Evolutionary conservation across 495 filamentous ascomycete species (phyloP).

Genomic region (Bacidia rubella): DNA sequence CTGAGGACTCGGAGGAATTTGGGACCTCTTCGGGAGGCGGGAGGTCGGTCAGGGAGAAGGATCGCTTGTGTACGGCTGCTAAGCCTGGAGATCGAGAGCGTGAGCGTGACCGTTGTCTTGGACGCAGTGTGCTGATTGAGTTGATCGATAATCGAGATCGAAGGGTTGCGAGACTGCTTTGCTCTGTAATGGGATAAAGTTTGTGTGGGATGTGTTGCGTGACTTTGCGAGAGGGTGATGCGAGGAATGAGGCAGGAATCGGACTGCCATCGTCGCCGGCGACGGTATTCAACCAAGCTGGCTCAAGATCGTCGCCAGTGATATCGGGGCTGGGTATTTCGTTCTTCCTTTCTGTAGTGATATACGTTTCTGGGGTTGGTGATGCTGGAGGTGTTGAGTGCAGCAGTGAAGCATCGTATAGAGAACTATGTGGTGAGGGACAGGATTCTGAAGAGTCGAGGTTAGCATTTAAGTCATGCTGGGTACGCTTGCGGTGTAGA

Average conservation of each 20-base stretch:
- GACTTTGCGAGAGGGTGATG: not conserved
- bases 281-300: conserved; percentile 9
- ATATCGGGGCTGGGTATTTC: not conserved
- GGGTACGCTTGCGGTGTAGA: conserved; percentile 12
- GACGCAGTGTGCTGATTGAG: not conserved
- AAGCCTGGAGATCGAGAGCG: conserved; percentile 10
- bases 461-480: conserved; percentile 14
- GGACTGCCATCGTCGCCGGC: conserved; percentile 6
- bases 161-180: conserved; percentile 12
- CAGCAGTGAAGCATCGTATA: conserved; percentile 30
- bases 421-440: conserved; percentile 29
- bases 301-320: not conserved
- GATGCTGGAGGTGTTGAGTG: conserved; percentile 16
- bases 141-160: conserved; percentile 4
- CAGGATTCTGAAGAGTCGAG: conserved; percentile 25
- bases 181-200: conserved; percentile 14
- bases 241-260: conserved; percentile 13
- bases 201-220: conserved; percentile 8
- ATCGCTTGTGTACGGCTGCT: conserved; percentile 11
- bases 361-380: not conserved
- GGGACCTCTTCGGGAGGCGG: conserved; percentile 15
- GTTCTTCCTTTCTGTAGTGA: not conserved
- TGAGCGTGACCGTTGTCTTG: conserved; percentile 4
- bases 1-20: conserved; percentile 15
- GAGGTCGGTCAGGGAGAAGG: conserved; percentile 10